Conservation (phyloP, 2,329 filamentous ascomycete species). For the Neopestalotiopsis sp. region DNA sequence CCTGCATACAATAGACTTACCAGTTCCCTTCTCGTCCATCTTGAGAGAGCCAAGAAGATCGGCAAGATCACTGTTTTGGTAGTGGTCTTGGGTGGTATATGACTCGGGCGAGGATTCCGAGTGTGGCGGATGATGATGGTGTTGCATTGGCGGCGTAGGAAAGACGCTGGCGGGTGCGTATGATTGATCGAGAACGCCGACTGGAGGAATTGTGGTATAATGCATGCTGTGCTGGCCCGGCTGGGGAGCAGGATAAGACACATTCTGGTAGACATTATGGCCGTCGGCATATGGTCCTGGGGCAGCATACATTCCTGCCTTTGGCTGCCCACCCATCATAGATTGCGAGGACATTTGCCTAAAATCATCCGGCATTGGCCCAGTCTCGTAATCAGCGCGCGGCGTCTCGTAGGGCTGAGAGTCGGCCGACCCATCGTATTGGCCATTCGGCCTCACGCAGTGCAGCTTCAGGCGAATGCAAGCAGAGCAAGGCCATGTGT, state of each 20-base stretch:
- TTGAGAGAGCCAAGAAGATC: slow-evolving; percentile 86
- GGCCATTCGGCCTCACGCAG: slow-evolving; percentile 86
- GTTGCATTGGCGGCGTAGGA: slow-evolving; percentile 58
- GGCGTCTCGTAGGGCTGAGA: slow-evolving; percentile 55
- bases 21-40: slow-evolving; percentile 85
- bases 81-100: slow-evolving; percentile 67
- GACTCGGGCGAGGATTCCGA: slow-evolving; percentile 52
- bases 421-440: slow-evolving; percentile 66
- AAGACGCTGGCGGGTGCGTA: slow-evolving; percentile 57
- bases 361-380: slow-evolving; percentile 50
- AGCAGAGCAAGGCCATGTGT: slow-evolving; percentile 95
- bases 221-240: slow-evolving; percentile 53
- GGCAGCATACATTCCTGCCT: slow-evolving; percentile 52
- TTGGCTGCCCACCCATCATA: slow-evolving; percentile 46
- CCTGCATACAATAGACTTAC: slow-evolving; percentile 54
- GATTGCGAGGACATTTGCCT: slow-evolving; percentile 59
- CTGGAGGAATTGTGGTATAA: slow-evolving; percentile 57
- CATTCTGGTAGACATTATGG: slow-evolving; percentile 49
- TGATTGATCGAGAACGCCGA: slow-evolving; percentile 55
- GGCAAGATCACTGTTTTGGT: slow-evolving; percentile 69
- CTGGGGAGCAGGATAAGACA: slow-evolving; percentile 52
- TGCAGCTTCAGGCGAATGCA: slow-evolving; percentile 91
- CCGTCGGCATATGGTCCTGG: slow-evolving; percentile 54
- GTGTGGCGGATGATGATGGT: slow-evolving; percentile 40
- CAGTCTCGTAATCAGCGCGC: slow-evolving; percentile 45